Evolutionary conservation across 306 rosid species (phyloP), one percentile per base, ranked within the genome.

Genomic region (Malus orientalis): DNA sequence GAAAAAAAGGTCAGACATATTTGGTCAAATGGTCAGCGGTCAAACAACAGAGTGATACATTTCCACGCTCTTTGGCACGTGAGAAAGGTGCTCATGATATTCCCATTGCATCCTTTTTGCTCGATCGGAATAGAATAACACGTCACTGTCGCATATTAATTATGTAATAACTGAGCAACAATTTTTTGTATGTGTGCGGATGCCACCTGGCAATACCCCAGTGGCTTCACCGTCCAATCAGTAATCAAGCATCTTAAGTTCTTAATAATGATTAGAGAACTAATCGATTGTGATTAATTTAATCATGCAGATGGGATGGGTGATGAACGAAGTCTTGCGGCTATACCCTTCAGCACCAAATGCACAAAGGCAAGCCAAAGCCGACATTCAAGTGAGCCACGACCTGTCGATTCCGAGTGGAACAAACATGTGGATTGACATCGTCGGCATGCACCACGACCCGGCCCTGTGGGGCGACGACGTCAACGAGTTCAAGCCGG

Each of bases 261-360:
- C 9, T 36, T 49, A 49, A 49, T 49, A 49, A 5, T 49, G 55
- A 49, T 15, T 6, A 16, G 55, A 5, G 8, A 49, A 49, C 55
- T 49, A 16, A 49, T 15, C 2, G 55, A 18, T 5, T 49, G 8
- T 32, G 15, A 15, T 29, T 74, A 25, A 16, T 6, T 54, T 14
- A 30, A 25, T 45, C 25, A 19, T 88, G 84, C 86, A 93, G 98
- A 91, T 93, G 97, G 96, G 90, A 72, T 93, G 96, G 90, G 97
- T 93, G 80, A 83, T 88, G 92, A 93, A 87, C 73, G 97, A 93
- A 80, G 92, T 81, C 32, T 77, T 93, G 27, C 85, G 98, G 29
- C 86, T 93, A 5, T 93, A 93, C 73, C 96, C 98, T 33, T 76
- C 98, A 8, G 88, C 98, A 25, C 98, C 98, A 63, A 93, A 93